Percentiles rank a stretch among this genome's conserved stretches.
These are phyloP conservation scores for Paecilomyces variotii DNA, from an alignment of 2,329 filamentous ascomycete species.

Conservation along the genomic window DNA sequence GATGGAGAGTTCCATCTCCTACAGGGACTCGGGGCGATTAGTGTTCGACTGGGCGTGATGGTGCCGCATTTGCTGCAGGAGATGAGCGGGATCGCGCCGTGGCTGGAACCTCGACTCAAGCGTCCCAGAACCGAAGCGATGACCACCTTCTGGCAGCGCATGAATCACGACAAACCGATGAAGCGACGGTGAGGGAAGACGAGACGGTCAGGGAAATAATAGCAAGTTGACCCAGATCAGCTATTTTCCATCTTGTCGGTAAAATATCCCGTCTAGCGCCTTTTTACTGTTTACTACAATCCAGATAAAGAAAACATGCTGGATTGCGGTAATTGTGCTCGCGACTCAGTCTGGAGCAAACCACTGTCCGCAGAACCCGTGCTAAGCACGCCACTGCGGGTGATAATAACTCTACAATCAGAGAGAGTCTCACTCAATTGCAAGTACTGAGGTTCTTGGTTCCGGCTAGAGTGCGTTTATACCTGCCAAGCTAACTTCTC, in stretches of 20 bases:
- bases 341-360: not conserved
- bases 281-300: not conserved
- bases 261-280: not conserved
- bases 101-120: not conserved
- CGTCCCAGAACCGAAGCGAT: not conserved
- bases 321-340: not conserved
- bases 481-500: not conserved
- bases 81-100: not conserved
- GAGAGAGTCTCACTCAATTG: not conserved
- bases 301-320: not conserved
- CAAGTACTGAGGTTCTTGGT: not conserved
- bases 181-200: not conserved
- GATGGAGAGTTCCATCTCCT: conserved; percentile 1
- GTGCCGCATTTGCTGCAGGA: not conserved
- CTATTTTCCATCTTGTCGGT: not conserved
- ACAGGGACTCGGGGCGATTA: not conserved
- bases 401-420: not conserved
- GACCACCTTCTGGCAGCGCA: not conserved
- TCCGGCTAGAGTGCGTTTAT: not conserved
- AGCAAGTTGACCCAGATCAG: not conserved
- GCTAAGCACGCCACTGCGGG: not conserved
- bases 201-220: not conserved
- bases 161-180: not conserved
- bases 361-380: not conserved
- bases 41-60: not conserved